phyloP scores from a whole-genome alignment of 768 basidiomycete genomes.

The Brasilioporus rufonigricans region DNA sequence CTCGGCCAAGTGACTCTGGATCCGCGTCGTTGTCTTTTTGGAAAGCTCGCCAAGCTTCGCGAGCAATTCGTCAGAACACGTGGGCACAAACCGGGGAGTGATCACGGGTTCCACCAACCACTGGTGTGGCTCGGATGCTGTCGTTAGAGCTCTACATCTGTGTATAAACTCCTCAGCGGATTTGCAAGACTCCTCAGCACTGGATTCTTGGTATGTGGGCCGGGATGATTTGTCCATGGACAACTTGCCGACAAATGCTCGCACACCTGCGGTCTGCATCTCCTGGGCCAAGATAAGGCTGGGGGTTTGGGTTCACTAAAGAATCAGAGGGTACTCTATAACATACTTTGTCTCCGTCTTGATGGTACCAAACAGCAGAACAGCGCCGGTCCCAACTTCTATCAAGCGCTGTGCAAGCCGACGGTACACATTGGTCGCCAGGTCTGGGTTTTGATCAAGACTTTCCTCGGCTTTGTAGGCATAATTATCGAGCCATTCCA shows the following conservation, averaged over 20 bases:
- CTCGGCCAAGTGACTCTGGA: conserved; percentile 87
- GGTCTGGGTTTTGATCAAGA: conserved; percentile 56
- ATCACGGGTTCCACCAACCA: conserved; percentile 76
- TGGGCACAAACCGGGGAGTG: conserved; percentile 88
- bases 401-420: conserved; percentile 64
- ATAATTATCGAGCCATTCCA: conserved; percentile 82
- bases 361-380: conserved; percentile 82
- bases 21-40: conserved; percentile 40
- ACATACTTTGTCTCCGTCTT: conserved; percentile 77
- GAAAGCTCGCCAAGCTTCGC: conserved; percentile 59
- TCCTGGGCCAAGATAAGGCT: conserved; percentile 77
- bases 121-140: conserved; percentile 40
- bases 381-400: conserved; percentile 74
- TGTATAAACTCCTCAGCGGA: conserved; percentile 58
- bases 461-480: conserved; percentile 80
- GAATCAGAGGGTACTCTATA: not conserved
- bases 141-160: conserved; percentile 42
- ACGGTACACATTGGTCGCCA: conserved; percentile 68
- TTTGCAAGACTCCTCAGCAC: conserved; percentile 45
- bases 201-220: conserved; percentile 67
- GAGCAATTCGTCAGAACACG: conserved; percentile 74
- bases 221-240: conserved; percentile 84
- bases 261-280: conserved; percentile 69
- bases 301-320: not conserved
- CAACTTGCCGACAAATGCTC: conserved; percentile 86